phyloP scores from a whole-genome alignment of 2,329 filamentous ascomycete species.

The Aspergillus fumigatiaffinis region DNA sequence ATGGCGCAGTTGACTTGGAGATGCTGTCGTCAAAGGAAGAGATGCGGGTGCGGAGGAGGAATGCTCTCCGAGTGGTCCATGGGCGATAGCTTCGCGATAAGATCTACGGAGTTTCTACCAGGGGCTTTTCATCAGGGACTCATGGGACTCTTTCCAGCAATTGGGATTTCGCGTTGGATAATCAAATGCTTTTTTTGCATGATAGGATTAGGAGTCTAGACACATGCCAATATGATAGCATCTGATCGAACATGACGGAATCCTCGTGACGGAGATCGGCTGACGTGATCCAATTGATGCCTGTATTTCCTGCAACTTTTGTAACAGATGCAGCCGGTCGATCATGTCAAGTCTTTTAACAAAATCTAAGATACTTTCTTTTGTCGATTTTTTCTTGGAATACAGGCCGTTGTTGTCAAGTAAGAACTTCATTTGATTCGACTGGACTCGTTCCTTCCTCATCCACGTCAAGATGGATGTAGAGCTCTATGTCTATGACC shows the following conservation, averaged over 20 bases:
- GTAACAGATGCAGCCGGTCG: background rate
- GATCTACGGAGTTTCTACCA: background rate
- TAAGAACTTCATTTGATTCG: background rate
- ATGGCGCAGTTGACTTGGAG: background rate
- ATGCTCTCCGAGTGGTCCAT: background rate
- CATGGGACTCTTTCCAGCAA: background rate
- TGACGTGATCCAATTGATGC: constrained; percentile 27
- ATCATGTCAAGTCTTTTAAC: background rate
- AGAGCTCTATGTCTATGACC: constrained; percentile 72
- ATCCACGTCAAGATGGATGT: constrained; percentile 59
- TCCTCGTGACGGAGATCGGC: constrained; percentile 12
- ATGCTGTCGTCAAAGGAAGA: background rate
- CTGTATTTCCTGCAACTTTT: constrained; percentile 5
- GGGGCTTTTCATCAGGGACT: background rate
- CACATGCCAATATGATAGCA: background rate
- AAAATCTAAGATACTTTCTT: background rate
- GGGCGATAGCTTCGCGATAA: background rate
- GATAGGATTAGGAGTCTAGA: background rate
- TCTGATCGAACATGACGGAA: constrained; percentile 11
- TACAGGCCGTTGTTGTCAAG: background rate
- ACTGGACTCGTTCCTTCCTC: background rate
- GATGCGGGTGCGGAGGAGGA: background rate
- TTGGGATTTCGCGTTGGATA: background rate
- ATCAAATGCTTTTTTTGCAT: background rate
- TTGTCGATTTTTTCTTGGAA: background rate